phyloP scores from a whole-genome alignment of 441 rosid genomes.

The Arabidopsis lyrata region DNA sequence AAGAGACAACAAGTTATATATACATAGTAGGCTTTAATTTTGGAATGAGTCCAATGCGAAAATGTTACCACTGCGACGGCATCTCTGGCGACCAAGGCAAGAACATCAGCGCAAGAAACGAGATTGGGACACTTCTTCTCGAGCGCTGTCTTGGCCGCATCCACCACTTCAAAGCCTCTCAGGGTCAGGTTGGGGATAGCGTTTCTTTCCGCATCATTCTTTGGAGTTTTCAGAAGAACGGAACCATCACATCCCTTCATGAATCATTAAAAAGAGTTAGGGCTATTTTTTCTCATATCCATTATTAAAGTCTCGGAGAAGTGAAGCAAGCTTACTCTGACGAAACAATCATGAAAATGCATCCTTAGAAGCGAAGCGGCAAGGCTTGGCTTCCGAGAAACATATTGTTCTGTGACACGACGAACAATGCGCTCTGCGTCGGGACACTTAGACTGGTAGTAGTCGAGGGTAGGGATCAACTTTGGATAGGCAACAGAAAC shows the following conservation, averaged over 20 bases:
- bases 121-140: constrained; percentile 57
- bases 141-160: constrained; percentile 51
- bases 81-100: no score
- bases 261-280: background rate
- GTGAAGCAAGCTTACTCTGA: constrained; percentile 53
- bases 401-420: constrained; percentile 39
- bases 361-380: constrained; percentile 64
- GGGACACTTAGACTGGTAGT: constrained; percentile 53
- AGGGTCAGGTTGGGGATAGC: constrained; percentile 50
- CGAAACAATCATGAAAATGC: constrained; percentile 78
- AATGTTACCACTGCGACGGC: no score
- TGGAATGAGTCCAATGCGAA: background rate
- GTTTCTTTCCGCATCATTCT: constrained; percentile 51
- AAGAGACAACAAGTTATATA: background rate
- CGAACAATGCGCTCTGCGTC: constrained; percentile 47
- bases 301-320: background rate
- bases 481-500: constrained; percentile 27
- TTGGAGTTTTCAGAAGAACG: constrained; percentile 51
- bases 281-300: background rate
- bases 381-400: constrained; percentile 53
- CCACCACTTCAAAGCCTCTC: constrained; percentile 54
- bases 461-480: constrained; percentile 46
- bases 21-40: background rate
- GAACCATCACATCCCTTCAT: constrained; percentile 67
- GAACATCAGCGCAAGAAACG: constrained; percentile 28